Conservation (phyloP, 1,284 basidiomycete species). For the Fistulinella cinereoalba region DNA sequence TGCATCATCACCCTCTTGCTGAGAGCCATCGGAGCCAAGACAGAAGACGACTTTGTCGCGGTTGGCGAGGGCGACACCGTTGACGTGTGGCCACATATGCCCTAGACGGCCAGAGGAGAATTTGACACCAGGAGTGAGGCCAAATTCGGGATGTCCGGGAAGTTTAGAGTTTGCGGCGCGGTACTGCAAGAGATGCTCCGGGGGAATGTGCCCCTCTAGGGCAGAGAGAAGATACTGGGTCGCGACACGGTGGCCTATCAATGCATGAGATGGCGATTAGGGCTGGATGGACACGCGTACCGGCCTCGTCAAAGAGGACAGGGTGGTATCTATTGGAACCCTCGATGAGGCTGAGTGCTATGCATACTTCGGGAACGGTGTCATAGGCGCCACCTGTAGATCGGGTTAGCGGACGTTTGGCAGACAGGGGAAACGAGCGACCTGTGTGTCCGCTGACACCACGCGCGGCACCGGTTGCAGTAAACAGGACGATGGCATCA, state of each 20-base stretch:
- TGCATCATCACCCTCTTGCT: constrained; percentile 86
- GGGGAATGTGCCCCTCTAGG: constrained; percentile 66
- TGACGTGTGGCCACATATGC: constrained; percentile 80
- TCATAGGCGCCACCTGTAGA: constrained; percentile 74
- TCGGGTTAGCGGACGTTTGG: constrained; percentile 11
- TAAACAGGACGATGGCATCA: constrained; percentile 81
- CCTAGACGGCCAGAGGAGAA: constrained; percentile 85
- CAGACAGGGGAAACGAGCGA: constrained; percentile 22
- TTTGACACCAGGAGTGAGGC: constrained; percentile 81
- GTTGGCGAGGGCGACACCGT: constrained; percentile 79
- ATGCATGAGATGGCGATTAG: constrained; percentile 4
- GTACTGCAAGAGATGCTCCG: constrained; percentile 77
- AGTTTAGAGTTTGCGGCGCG: constrained; percentile 81
- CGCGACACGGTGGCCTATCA: constrained; percentile 77
- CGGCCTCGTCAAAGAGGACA: constrained; percentile 75
- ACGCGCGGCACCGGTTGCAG: constrained; percentile 75
- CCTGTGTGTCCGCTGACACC: constrained; percentile 84
- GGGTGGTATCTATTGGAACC: constrained; percentile 60
- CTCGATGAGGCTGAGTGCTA: constrained; percentile 70
- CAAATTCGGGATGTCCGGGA: constrained; percentile 83
- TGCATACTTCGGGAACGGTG: constrained; percentile 78
- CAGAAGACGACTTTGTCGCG: constrained; percentile 73
- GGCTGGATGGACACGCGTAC: constrained; percentile 38
- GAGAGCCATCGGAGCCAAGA: constrained; percentile 83
- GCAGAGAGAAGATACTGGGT: constrained; percentile 82